Base-by-base conservation (phyloP, 1,284 basidiomycete genomes). In the Marasmius oreades region DNA sequence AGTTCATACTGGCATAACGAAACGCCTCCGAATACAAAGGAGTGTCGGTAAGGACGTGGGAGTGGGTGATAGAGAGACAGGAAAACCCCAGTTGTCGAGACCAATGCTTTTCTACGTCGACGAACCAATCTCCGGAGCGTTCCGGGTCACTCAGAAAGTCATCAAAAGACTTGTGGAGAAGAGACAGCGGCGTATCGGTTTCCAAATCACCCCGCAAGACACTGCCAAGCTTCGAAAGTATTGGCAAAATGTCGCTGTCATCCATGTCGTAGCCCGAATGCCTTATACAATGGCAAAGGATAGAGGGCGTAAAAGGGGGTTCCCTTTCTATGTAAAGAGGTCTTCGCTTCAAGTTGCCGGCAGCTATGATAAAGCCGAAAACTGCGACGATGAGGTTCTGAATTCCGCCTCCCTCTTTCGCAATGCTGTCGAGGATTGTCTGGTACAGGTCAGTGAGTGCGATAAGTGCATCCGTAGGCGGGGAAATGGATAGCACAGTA, bases 121-220 rank as follows among this genome's bases (percentile, higher is more conserved):
- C 51, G 26, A 31, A 34, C 48, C 48, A 56, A 43, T 44, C 42
- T 23, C 20, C 26, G 20, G 47, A 56, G 22, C 55, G 1, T 18
- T 22, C 20, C 22, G 45, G 18, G 39, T 56, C 55, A 11, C 16
- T 34, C 23, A 56, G 31, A 31, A 52, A 56, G n/a, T 56, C 55
- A 24, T 51, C 55, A n/a, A 56, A 45, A 20, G 55, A 56, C 23
- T 43, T 46, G 23, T 56, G 55, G 3, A 56, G 48, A 1, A 56
- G 39, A 10, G n/a, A n/a, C 14, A 55, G 12, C 42, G 16, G 4
- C 33, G 28, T 2, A 42, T 34, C 24, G 22, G 14, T 22, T 10
- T 20, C 33, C 16, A 23, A 8, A 10, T 24, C n/a, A 6, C n/a
- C 20, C n/a, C 11, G 18, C 18, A 55, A 4, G 12, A 55, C 22